Conservation (phyloP, 345 rosid genomes). For the Turnera subulata region DNA sequence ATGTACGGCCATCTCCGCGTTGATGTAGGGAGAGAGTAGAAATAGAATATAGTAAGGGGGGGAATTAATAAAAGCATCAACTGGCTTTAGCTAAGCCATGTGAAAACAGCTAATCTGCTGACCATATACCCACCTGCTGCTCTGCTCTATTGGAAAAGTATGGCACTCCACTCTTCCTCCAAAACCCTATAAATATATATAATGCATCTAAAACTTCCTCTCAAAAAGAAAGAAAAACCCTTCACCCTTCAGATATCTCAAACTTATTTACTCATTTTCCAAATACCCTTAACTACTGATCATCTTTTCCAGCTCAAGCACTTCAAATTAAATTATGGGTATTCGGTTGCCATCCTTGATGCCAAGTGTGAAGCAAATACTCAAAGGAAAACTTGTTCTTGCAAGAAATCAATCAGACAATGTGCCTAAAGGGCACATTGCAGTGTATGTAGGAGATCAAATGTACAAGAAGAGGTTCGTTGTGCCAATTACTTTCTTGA, state of each 20-base stretch:
- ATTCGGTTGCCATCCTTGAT: constrained; percentile 26
- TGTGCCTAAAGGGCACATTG: constrained; percentile 8
- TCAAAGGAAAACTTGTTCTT: constrained; percentile 7
- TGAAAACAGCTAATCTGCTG: constrained; percentile 5
- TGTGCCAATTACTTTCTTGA: constrained; percentile 7
- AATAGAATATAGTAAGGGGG: no score
- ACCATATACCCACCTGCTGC: background rate
- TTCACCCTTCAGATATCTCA: no score
- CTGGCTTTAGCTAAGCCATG: constrained; percentile 12
- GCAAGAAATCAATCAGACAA: constrained; percentile 5
- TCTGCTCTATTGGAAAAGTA: background rate
- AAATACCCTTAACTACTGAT: no score
- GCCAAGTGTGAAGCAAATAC: constrained; percentile 24
- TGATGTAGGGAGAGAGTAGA: no score
- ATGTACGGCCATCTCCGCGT: constrained; percentile 3
- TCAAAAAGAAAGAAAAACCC: no score
- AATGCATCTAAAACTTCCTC: constrained; percentile 2
- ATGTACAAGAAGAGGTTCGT: constrained; percentile 6
- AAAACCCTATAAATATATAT: constrained; percentile 24
- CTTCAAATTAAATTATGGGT: constrained; percentile 21
- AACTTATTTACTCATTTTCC: no score
- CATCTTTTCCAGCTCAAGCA: background rate
- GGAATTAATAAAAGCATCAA: background rate
- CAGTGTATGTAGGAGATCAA: constrained; percentile 12
- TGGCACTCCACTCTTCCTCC: background rate